Conservation (phyloP, 345 rosid genomes). For the Iberis pinnata region DNA sequence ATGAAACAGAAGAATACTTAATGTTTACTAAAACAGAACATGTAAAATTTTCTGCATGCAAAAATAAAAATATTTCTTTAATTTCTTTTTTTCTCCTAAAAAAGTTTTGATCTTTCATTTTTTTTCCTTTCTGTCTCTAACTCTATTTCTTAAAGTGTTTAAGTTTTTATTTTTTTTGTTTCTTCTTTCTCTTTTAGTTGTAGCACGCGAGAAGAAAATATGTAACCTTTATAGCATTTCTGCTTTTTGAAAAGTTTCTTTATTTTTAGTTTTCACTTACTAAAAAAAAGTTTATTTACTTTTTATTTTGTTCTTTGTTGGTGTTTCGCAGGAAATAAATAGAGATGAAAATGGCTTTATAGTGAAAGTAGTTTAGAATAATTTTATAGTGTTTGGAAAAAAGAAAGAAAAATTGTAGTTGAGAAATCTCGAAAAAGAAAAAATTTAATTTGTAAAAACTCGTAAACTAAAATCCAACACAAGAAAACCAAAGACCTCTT, state of each 20-base stretch:
- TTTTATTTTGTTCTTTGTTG: too few species aligned
- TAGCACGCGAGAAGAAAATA: slow-evolving; percentile 40
- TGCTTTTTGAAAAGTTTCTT: slow-evolving; percentile 10
- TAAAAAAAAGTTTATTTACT: too few species aligned
- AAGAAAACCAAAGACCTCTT: slow-evolving; percentile 22
- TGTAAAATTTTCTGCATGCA: slow-evolving; percentile 25
- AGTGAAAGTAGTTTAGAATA: slow-evolving; percentile 9
- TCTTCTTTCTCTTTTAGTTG: too few species aligned
- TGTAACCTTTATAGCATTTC: slow-evolving; percentile 22
- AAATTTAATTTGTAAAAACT: not conserved
- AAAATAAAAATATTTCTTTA: too few species aligned
- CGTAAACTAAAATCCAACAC: slow-evolving; percentile 25
- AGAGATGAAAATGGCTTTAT: slow-evolving; percentile 24
- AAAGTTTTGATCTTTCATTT: slow-evolving; percentile 20
- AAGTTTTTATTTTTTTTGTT: slow-evolving; percentile 7
- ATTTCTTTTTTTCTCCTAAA: not conserved
- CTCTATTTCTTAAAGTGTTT: slow-evolving; percentile 26
- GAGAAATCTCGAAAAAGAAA: not conserved
- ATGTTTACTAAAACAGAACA: not conserved
- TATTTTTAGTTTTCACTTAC: too few species aligned
- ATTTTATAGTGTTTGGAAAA: too few species aligned
- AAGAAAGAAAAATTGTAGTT: slow-evolving; percentile 2
- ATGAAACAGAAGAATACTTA: too few species aligned
- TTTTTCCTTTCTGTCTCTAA: slow-evolving; percentile 15
- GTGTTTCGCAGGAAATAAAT: slow-evolving; percentile 41